phyloP scores from a whole-genome alignment of 2,329 filamentous ascomycete species.

The Aspergillus sp. region DNA sequence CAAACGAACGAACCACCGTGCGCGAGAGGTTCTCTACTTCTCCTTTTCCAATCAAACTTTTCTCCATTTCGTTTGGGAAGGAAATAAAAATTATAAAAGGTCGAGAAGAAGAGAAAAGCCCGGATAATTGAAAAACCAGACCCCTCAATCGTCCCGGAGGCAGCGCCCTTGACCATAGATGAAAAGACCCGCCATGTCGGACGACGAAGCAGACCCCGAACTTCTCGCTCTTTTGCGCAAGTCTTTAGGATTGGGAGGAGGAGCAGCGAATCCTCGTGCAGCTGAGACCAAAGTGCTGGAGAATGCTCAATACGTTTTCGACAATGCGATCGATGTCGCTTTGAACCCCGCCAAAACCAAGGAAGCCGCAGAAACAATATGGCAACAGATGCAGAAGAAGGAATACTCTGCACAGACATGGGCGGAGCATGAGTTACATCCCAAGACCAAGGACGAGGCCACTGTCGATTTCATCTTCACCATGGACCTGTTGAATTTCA shows the following conservation, averaged over 20 bases:
- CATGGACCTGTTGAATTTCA: slow-evolving; percentile 96
- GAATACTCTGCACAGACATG: slow-evolving; percentile 80
- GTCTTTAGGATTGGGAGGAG: slow-evolving; percentile 63
- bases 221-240: slow-evolving; percentile 80
- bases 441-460: slow-evolving; percentile 70
- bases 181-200: slow-evolving; percentile 60
- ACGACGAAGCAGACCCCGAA: slow-evolving; percentile 86
- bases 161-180: slow-evolving; percentile 2
- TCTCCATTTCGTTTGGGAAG: background rate
- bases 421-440: slow-evolving; percentile 86
- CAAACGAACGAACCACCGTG: too few relatives aligned
- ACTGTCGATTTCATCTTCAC: slow-evolving; percentile 92
- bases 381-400: slow-evolving; percentile 75
- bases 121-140: slow-evolving; percentile 2
- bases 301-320: slow-evolving; percentile 78
- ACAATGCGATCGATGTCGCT: slow-evolving; percentile 90
- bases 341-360: slow-evolving; percentile 80
- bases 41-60: too few relatives aligned
- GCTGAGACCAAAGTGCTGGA: slow-evolving; percentile 79
- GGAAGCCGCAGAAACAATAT: slow-evolving; percentile 73
- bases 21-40: too few relatives aligned
- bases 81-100: slow-evolving; percentile 1
- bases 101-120: slow-evolving; percentile 3
- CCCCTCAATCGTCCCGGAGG: too few relatives aligned
- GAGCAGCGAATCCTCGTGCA: slow-evolving; percentile 48